Evolutionary conservation across 2,329 filamentous ascomycete genomes (phyloP), one percentile per base, ranked within the genome.

Genomic region (Lasiodiplodia theobromae): DNA sequence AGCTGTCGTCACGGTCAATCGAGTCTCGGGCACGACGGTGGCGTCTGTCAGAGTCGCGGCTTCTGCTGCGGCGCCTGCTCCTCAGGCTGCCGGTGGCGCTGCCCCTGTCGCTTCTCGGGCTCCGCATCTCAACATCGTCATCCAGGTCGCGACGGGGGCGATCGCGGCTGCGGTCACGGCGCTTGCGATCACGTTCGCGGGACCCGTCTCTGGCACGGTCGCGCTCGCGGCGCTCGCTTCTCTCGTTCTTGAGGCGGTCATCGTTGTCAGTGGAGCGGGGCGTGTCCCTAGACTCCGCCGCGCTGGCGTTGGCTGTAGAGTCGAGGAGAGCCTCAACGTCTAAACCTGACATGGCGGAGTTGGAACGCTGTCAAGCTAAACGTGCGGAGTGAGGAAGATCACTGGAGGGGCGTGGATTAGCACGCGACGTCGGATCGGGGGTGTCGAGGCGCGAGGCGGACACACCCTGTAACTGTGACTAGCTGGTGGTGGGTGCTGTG

Each of bases 251-350:
- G 69, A 69, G 71, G 67, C 76, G 73, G 67, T 77, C 75, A 71
- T 75, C 87, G 72, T 85, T 83, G 71, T 89, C 86, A 71, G 88
- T 87, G 72, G 83, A 77, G 69, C 81, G 80, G 65, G 80, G 64
- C 70, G 74, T 72, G 37, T 76, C 76, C 69, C 76, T 73, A 49
- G 77, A 69, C 21, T 78, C 72, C 57, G 77, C 75, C 53, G 77
- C 73, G 56, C 74, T 72, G 57, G 86, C 85, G 78, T 89, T 90
- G 65, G 92, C 92, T 71, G 92, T 93, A 64, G 92, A 92, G 81
- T 97, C 94, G 74, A 97, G 89, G 72, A 97, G 87, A 73, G 93
- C 93, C 85, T 97, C 94, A 75, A 97, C 93, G 78, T 97, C 93
- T 73, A 91, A 84, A 79, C 86, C 86, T 57, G 89, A 89, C 89